phyloP scores from a whole-genome alignment of 1,139 yeast species.

The Zygoascus sp. region DNA sequence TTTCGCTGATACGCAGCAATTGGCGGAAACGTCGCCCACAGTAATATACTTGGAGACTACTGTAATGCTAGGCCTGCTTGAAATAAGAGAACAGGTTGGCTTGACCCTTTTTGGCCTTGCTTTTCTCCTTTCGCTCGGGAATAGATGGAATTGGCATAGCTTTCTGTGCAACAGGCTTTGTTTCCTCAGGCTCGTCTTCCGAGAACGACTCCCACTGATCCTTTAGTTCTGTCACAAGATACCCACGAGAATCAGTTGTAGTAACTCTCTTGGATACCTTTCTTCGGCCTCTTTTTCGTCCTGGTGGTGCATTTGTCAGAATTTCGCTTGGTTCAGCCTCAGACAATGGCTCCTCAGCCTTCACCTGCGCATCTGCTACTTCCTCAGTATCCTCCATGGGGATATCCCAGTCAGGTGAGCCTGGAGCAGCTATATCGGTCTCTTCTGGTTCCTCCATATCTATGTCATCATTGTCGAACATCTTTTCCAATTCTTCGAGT shows the following conservation, averaged over 20 bases:
- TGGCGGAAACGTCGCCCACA: no score
- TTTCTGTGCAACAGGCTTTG: constrained; percentile 2
- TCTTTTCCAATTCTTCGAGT: constrained; percentile 18
- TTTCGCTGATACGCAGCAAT: no score
- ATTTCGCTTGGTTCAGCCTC: constrained; percentile 7
- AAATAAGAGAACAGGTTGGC: constrained; percentile 24
- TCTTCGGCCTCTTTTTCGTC: constrained; percentile 16
- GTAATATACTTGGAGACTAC: no score
- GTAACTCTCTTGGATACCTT: constrained; percentile 18
- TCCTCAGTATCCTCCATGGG: constrained; percentile 11
- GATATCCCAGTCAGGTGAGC: constrained; percentile 11
- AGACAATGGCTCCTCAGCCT: not conserved
- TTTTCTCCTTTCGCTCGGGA: constrained; percentile 11
- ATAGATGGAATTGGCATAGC: constrained; percentile 10
- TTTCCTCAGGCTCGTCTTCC: constrained; percentile 17
- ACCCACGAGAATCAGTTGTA: constrained; percentile 19
- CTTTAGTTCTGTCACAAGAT: constrained; percentile 19
- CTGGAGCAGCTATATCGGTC: constrained; percentile 8
- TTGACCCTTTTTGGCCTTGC: constrained; percentile 16
- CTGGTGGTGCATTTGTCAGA: constrained; percentile 6
- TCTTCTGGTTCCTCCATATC: constrained; percentile 9
- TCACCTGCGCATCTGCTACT: not conserved
- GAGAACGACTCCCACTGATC: constrained; percentile 21
- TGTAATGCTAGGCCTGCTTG: constrained; percentile 8
- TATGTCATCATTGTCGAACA: constrained; percentile 21